Percentiles rank a stretch among this genome's conserved stretches.
Evolutionary conservation across 768 basidiomycete genomes (phyloP).

Genomic region (Suillus americanus): DNA sequence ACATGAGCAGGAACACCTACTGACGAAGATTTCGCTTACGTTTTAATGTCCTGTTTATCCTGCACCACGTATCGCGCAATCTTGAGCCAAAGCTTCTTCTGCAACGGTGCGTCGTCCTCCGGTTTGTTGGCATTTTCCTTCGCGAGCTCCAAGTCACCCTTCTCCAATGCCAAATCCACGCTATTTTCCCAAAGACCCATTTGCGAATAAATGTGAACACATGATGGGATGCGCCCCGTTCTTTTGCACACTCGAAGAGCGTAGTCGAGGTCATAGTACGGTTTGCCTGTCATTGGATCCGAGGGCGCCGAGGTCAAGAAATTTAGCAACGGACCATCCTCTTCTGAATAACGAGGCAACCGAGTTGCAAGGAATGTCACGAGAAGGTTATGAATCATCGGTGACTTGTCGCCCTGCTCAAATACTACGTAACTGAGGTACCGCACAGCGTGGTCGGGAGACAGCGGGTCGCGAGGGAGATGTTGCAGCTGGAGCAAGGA

Average conservation of each 20-base stretch:
- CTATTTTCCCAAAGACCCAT: constrained; percentile 97
- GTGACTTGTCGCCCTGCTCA: constrained; percentile 73
- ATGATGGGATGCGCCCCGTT: constrained; percentile 77
- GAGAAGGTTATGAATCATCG: constrained; percentile 92
- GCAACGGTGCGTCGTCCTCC: constrained; percentile 80
- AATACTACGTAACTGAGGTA: constrained; percentile 87
- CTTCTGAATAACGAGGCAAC: constrained; percentile 44
- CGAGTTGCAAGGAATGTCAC: constrained; percentile 80
- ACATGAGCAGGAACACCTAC: neutral
- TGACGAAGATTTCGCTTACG: constrained; percentile 53
- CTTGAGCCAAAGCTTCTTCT: constrained; percentile 97
- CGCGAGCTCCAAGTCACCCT: constrained; percentile 93
- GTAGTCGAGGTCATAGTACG: constrained; percentile 97
- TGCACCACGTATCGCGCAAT: constrained; percentile 98
- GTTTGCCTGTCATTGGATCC: constrained; percentile 79
- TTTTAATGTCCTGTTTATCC: constrained; percentile 97
- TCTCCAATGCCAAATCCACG: constrained; percentile 91
- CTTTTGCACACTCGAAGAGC: constrained; percentile 90
- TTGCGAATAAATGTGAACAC: constrained; percentile 95
- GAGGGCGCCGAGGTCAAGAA: constrained; percentile 83
- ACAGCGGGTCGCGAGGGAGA: constrained; percentile 64
- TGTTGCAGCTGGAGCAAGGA: constrained; percentile 83
- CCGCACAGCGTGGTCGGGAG: constrained; percentile 84
- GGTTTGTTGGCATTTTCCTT: constrained; percentile 95
- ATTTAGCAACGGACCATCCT: constrained; percentile 76